A percentile compares a stretch with the other conserved stretches of the same genome.
These are phyloP conservation scores for Pyrenochaeta sp. DNA, from an alignment of 2,329 filamentous ascomycete species.

Conservation along the genomic window DNA sequence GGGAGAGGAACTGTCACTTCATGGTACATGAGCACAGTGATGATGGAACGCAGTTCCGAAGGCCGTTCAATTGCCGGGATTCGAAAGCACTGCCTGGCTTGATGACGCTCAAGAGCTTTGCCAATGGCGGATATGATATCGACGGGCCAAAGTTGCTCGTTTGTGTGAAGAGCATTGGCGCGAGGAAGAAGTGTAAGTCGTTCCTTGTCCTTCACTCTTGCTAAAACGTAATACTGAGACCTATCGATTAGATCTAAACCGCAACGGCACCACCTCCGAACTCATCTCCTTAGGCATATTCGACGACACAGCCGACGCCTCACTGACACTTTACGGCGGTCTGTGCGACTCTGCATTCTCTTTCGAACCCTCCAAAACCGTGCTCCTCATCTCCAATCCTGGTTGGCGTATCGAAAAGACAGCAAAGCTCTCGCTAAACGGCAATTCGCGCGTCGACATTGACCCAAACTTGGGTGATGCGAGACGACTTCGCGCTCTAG, in stretches of 20 bases:
- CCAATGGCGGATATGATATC: slow-evolving; percentile 64
- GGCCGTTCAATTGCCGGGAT: slow-evolving; percentile 56
- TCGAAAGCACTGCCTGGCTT: slow-evolving; percentile 54
- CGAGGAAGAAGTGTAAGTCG: slow-evolving; percentile 57
- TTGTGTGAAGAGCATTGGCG: slow-evolving; percentile 66
- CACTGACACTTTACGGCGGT: slow-evolving; percentile 65
- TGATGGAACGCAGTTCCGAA: slow-evolving; percentile 54
- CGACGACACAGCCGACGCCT: slow-evolving; percentile 64
- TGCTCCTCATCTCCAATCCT: slow-evolving; percentile 61
- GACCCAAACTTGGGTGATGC: slow-evolving; percentile 64
- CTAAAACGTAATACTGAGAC: not conserved
- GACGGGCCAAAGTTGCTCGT: slow-evolving; percentile 62
- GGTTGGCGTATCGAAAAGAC: slow-evolving; percentile 50
- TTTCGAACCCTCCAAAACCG: slow-evolving; percentile 59
- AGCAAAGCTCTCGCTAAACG: slow-evolving; percentile 47
- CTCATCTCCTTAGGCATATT: slow-evolving; percentile 63
- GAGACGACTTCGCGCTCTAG: slow-evolving; percentile 62
- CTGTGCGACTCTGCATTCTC: slow-evolving; percentile 54
- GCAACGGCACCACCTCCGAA: slow-evolving; percentile 55
- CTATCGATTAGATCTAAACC: slow-evolving; percentile 55
- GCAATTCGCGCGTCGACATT: slow-evolving; percentile 62
- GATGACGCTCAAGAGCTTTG: slow-evolving; percentile 66
- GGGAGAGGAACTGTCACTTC: slow-evolving; percentile 63
- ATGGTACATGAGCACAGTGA: slow-evolving; percentile 62
- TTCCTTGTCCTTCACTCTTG: no score